Evolutionary conservation across 768 basidiomycete species (phyloP), one percentile per base, ranked within the genome.

Genomic region (Gymnopilus dilepis): DNA sequence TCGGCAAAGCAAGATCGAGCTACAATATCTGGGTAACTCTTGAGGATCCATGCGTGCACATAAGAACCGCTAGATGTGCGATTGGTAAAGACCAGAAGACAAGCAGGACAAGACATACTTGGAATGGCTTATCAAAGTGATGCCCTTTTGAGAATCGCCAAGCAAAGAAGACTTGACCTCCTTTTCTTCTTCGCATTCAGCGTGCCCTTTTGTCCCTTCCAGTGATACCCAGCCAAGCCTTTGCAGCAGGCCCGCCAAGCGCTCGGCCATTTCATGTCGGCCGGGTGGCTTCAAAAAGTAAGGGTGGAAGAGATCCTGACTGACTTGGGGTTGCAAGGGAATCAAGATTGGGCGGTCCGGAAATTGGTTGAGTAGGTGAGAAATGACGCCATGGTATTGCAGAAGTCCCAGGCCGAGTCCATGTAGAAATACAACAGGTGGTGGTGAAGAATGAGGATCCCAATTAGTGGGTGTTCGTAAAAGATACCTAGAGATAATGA

Each of bases 11-110:
- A 94, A 8, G 89, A 95, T 3, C 94, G 84, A 1, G 78, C 76
- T 47, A 90, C 77, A 67, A 97, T 80, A 19, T 84, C 75, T 1
- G 93, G 89, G 56, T 87, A 79, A 19, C 83, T 83, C 73, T 97
- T 97, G 47, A 97, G 77, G 71, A 96, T 80, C 96, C 96, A 97
- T 5, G 90, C 90, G 72, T 97, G 95, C 1, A 83, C 77, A 69
- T 94, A 94, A 33, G 91, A 89, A 0, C 92, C 92, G 69, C 90
- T 91, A 64, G 2, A 8, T 7, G 22, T 55, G 40, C 28, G 3
- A 21, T 33, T 57, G 62, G 56, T 47, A 54, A 56, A 65, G 1
- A 53, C 15, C 24, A 15, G n/a, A 51, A 22, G 15, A 37, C 8
- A 15, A 34, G 37, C 15, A 22, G 19, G 24, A 22, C 15, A 21